phyloP scores from a whole-genome alignment of 2,329 filamentous ascomycete genomes.

The Alternaria sp. region DNA sequence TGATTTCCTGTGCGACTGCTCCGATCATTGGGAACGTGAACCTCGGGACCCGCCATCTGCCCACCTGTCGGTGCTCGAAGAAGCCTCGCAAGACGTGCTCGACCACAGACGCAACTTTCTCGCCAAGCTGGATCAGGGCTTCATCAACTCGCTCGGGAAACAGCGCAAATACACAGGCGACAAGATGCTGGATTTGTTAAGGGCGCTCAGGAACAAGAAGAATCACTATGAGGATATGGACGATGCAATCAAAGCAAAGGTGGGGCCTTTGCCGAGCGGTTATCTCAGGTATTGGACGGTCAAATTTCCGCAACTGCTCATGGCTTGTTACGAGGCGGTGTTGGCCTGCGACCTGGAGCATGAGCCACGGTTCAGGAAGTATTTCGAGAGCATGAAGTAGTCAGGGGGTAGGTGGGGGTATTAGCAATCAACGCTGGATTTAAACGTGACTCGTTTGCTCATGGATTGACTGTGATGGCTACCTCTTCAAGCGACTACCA shows the following conservation, averaged over 20 bases:
- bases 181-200: constrained; percentile 81
- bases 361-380: constrained; percentile 14
- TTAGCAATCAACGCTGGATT: background rate
- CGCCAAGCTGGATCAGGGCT: constrained; percentile 74
- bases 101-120: constrained; percentile 77
- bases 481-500: constrained; percentile 31
- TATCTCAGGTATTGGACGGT: constrained; percentile 85
- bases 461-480: background rate
- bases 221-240: constrained; percentile 98
- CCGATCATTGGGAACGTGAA: constrained; percentile 95
- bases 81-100: constrained; percentile 54
- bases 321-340: constrained; percentile 71
- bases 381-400: constrained; percentile 12
- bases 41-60: constrained; percentile 79
- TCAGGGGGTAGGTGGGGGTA: background rate
- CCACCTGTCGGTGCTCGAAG: constrained; percentile 66
- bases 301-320: constrained; percentile 77
- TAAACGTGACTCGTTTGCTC: background rate
- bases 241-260: constrained; percentile 73
- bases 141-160: constrained; percentile 88
- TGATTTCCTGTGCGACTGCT: constrained; percentile 92
- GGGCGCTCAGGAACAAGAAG: constrained; percentile 92
- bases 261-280: constrained; percentile 77
- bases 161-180: constrained; percentile 93
- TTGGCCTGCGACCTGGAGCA: constrained; percentile 11